Conservation (phyloP, 129 eudicot species). For the Calendula officinalis region DNA sequence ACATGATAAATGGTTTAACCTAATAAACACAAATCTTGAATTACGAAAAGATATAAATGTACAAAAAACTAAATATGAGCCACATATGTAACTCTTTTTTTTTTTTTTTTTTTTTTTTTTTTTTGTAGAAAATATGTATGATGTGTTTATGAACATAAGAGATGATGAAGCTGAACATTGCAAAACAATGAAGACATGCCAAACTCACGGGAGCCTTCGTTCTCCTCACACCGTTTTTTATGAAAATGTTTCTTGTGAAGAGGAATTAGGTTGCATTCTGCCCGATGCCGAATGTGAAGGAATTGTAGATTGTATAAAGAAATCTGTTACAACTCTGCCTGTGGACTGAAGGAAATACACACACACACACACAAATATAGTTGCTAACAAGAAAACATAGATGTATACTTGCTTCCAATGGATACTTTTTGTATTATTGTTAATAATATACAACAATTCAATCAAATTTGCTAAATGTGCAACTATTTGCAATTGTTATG, state of each 20-base stretch:
- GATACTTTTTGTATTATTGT: neutral
- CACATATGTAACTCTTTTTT: too few relatives aligned
- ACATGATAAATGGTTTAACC: too few relatives aligned
- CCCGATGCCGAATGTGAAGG: constrained; percentile 76
- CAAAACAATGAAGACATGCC: constrained; percentile 99
- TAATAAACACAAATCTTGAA: neutral
- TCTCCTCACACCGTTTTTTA: constrained; percentile 66
- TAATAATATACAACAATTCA: too few relatives aligned
- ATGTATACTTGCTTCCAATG: neutral
- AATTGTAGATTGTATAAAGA: constrained; percentile 83
- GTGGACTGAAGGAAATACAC: constrained; percentile 12
- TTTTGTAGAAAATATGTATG: constrained; percentile 86
- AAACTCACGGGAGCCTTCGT: constrained; percentile 82
- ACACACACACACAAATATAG: neutral
- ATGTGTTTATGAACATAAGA: constrained; percentile 88
- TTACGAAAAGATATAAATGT: neutral
- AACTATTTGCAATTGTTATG: too few relatives aligned
- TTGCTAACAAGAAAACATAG: neutral
- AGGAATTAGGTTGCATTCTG: constrained; percentile 51
- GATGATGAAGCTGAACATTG: constrained; percentile 99
- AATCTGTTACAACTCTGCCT: constrained; percentile 51
- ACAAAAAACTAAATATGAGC: neutral
- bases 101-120: too few relatives aligned
- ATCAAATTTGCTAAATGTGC: too few relatives aligned
- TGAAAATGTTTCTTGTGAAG: constrained; percentile 41